Conservation (phyloP, 768 basidiomycete genomes). For the Mycena leptocephala region DNA sequence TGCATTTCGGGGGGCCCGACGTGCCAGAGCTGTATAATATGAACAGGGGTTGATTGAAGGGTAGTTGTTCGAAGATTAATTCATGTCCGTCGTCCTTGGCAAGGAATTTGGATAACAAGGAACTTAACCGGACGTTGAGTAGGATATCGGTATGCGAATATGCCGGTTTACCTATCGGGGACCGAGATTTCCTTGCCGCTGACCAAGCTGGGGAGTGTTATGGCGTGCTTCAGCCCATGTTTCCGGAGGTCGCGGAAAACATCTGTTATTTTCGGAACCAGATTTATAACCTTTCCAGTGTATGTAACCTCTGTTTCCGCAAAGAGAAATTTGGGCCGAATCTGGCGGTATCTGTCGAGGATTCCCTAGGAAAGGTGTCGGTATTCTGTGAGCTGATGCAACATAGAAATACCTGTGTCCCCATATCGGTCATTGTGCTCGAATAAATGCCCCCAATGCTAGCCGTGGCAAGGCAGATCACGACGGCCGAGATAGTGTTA, state of each 20-base stretch:
- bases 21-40: constrained; percentile 93
- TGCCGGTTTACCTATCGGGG: constrained; percentile 51
- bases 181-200: constrained; percentile 59
- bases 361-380: constrained; percentile 55
- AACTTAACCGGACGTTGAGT: constrained; percentile 45
- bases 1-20: constrained; percentile 89
- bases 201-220: constrained; percentile 74
- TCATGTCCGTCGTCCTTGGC: constrained; percentile 62
- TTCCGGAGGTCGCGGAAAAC: constrained; percentile 66
- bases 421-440: constrained; percentile 84
- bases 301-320: constrained; percentile 79
- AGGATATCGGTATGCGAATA: background rate
- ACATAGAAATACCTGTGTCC: constrained; percentile 61
- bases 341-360: constrained; percentile 78
- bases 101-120: constrained; percentile 69
- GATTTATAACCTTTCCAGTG: constrained; percentile 71
- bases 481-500: constrained; percentile 74
- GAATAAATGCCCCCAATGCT: constrained; percentile 82
- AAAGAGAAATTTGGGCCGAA: constrained; percentile 81
- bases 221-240: constrained; percentile 65
- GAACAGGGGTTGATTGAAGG: constrained; percentile 86
- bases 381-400: constrained; percentile 27
- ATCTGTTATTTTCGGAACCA: constrained; percentile 68
- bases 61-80: constrained; percentile 79
- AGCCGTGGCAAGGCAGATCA: constrained; percentile 75